Base-by-base conservation (phyloP, 495 filamentous ascomycete species). In the Amniculicola lignicola region DNA sequence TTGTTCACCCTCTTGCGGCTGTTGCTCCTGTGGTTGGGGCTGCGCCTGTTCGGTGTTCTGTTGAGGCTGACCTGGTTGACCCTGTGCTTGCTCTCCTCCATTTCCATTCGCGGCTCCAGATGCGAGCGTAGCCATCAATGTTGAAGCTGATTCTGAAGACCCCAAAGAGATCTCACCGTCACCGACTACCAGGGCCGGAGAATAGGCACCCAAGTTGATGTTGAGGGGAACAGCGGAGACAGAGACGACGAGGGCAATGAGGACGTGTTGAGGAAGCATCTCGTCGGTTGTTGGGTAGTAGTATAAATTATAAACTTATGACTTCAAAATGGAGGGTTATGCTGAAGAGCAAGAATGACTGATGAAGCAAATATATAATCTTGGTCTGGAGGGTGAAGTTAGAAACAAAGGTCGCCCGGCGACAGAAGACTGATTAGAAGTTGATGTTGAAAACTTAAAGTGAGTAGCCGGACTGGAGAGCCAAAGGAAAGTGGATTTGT, bases 171-270 rank as follows among this genome's bases (percentile, higher is more conserved):
- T 79, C 51, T 74, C 77, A 63, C 78, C 77, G 71, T 81, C 77
- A 72, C 78, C 77, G 64, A 81, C 78, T 61, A 81, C 78, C 65
- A 81, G 51, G 25, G 78, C 78, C 12, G 77, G 78, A 10, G 77
- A 80, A 62, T 79, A 81, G n/a, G 78, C 77, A 16, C 77, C 78
- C 23, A 81, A 69, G 69, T 81, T 81, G 72, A 81, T 81, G 69
- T 81, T 81, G 4, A 81, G 68, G 9, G 77, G 78, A 51, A 82
- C 68, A 33, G 78, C 79, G 36, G 54, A 56, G 55, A 59, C 47
- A 15, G 63, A 42, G 19, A 59, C 46, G 22, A 60, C 46, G 41
- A 63, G 51, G 36, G 48, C 40, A 23, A 62, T 9, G 51, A 66
- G 39, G 15, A 62, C 44, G 59, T 58, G 33, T 52, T 62, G 63